phyloP scores from a whole-genome alignment of 345 rosid genomes.

The Brassica nigra region DNA sequence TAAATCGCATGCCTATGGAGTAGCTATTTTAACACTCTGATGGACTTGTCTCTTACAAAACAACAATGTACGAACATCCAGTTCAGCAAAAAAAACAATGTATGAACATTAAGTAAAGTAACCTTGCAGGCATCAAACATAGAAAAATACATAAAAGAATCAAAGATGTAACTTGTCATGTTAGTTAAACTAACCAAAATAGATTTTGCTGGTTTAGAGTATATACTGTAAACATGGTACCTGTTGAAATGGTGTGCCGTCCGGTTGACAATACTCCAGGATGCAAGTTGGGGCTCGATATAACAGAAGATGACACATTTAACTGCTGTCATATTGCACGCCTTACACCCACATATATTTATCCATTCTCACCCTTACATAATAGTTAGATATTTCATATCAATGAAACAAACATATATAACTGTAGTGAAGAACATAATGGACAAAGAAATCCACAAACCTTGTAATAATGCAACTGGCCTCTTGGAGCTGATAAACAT shows the following conservation, averaged over 20 bases:
- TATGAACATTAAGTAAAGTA: neutral
- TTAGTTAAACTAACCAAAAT: neutral
- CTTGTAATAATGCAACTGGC: conserved; percentile 80
- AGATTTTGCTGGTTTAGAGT: conserved; percentile 75
- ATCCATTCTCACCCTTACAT: no score
- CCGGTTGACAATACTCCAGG: conserved; percentile 91
- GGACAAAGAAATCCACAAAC: conserved; percentile 34
- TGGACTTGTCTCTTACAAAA: no score
- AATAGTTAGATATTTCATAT: neutral
- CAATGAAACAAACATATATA: neutral
- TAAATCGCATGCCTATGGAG: no score
- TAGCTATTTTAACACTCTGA: no score
- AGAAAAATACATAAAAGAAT: neutral
- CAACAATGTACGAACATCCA: no score
- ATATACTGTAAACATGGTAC: conserved; percentile 76
- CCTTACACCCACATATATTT: no score
- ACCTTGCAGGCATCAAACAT: neutral
- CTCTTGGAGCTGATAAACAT: conserved; percentile 47
- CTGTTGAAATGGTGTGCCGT: conserved; percentile 72
- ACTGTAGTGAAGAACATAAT: neutral
- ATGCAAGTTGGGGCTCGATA: conserved; percentile 79
- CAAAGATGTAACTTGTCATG: neutral
- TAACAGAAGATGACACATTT: no score
- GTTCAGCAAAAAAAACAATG: neutral
- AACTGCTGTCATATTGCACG: no score